Percentiles rank a stretch among this genome's conserved stretches.
phyloP scores from a whole-genome alignment of 1,284 basidiomycete species.

The Malassezia pachydermatis region DNA sequence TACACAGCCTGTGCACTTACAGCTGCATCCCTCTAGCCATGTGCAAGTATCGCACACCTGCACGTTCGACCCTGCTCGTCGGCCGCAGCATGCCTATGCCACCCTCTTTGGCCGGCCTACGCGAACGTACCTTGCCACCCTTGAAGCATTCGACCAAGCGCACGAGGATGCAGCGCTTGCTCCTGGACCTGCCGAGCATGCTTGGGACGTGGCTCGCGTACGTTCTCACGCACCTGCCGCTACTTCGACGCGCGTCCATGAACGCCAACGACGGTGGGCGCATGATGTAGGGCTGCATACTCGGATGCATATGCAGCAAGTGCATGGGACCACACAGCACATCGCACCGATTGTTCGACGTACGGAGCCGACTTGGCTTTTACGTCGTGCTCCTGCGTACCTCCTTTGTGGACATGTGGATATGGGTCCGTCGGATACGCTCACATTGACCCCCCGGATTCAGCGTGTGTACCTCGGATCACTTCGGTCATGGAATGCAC shows the following conservation, averaged over 20 bases:
- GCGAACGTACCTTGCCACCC: neutral
- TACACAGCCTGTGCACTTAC: neutral
- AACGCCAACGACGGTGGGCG: constrained; percentile 7
- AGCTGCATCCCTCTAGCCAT: neutral
- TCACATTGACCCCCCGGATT: neutral
- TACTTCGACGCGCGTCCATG: neutral
- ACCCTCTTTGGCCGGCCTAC: constrained; percentile 8
- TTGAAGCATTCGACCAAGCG: constrained; percentile 4
- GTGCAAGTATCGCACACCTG: neutral
- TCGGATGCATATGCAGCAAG: neutral
- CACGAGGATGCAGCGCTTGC: neutral
- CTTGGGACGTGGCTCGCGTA: neutral
- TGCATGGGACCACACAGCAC: neutral
- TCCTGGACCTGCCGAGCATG: neutral
- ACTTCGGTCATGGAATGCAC: no score
- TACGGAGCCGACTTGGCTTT: neutral
- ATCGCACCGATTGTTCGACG: neutral
- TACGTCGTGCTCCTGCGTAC: neutral
- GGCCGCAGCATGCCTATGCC: neutral
- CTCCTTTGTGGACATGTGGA: neutral
- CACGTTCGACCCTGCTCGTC: no score
- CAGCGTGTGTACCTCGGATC: neutral
- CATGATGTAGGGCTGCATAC: neutral
- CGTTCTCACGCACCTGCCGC: neutral
- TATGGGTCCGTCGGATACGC: neutral